Percentiles rank a stretch among this genome's conserved stretches.
Conservation (phyloP, 768 basidiomycete species). For the Lactarius tabidus region DNA sequence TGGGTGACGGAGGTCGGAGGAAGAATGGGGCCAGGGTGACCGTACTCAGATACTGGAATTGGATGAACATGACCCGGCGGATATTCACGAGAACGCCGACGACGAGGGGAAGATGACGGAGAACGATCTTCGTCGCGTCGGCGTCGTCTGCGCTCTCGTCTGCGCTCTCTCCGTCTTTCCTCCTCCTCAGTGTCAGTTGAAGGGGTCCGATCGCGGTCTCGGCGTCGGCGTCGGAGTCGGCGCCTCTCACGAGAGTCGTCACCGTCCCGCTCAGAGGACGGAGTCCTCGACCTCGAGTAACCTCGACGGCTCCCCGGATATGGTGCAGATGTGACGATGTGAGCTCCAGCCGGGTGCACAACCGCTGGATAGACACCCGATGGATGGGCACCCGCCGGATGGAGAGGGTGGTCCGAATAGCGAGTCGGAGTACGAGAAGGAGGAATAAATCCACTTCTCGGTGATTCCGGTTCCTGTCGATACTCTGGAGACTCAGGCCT, state of each 20-base stretch:
- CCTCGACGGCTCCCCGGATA: slow-evolving; percentile 1
- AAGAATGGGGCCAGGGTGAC: neutral
- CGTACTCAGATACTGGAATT: slow-evolving; percentile 6
- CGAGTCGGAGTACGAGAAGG: slow-evolving; percentile 7
- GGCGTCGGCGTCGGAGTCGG: neutral
- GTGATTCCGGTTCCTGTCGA: slow-evolving; percentile 2
- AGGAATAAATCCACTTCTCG: neutral
- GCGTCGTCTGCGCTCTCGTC: neutral
- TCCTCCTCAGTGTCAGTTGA: slow-evolving; percentile 2
- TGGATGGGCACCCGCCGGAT: neutral
- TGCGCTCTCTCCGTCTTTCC: neutral
- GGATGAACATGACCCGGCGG: slow-evolving; percentile 3
- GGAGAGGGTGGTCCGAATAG: neutral
- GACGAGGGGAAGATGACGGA: neutral
- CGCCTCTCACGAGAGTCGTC: slow-evolving; percentile 6
- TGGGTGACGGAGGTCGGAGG: slow-evolving; percentile 3
- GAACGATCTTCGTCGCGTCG: neutral
- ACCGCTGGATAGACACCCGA: neutral
- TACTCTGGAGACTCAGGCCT: neutral
- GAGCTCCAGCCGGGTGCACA: neutral
- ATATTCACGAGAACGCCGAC: neutral
- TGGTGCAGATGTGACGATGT: neutral
- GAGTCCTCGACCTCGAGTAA: slow-evolving; percentile 11
- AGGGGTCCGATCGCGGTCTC: neutral
- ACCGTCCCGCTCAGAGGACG: slow-evolving; percentile 8